Evolutionary conservation across 768 basidiomycete species (phyloP), one percentile per base, ranked within the genome.

Genomic region (Daedaleopsis nitida): DNA sequence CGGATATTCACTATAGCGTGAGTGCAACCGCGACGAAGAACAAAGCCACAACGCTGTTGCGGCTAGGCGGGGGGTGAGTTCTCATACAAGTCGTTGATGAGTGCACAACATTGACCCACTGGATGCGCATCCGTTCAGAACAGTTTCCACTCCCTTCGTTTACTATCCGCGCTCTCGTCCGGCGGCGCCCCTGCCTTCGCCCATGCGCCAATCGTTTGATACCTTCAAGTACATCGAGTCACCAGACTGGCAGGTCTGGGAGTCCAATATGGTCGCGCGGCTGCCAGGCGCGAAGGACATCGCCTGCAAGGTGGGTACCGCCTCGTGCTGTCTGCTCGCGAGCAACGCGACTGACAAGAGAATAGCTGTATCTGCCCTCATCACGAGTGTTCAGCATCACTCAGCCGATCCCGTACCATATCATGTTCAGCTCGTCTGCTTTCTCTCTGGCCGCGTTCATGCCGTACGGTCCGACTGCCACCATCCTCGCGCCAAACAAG

Each of bases 151-250:
- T 1, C 79, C 83, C 1, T 85, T 92, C 69, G 69, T 83, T 19
- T 91, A 91, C 66, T 75, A 79, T 59, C 90, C 89, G 32, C 86
- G 87, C 8, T 83, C 85, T 47, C 81, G 86, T 39, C 88, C 90
- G 4, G 76, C 83, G 1, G 71, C 69, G 0, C 77, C 83, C 10
- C 69, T 85, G 34, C 89, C 87, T 16, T 60, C 70, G 10, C 78
- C 83, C 34, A 72, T 88, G 50, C 54, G 64, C 8, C 59, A 63
- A 55, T 68, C 47, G 38, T 27, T 54, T 59, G 37, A 16, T 66
- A 69, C 35, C 48, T 66, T 14, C 16, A 84, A 82, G 13, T 86
- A 86, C 62, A 59, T 68, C 14, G 71, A 78, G 24, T 73, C 74
- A 0, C 68, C 78, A 0, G 81, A 83, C 19, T 90, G 89, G 89